Base-by-base conservation (phyloP, 192 early-diverging fungal genomes). In the Dispira parvispora region DNA sequence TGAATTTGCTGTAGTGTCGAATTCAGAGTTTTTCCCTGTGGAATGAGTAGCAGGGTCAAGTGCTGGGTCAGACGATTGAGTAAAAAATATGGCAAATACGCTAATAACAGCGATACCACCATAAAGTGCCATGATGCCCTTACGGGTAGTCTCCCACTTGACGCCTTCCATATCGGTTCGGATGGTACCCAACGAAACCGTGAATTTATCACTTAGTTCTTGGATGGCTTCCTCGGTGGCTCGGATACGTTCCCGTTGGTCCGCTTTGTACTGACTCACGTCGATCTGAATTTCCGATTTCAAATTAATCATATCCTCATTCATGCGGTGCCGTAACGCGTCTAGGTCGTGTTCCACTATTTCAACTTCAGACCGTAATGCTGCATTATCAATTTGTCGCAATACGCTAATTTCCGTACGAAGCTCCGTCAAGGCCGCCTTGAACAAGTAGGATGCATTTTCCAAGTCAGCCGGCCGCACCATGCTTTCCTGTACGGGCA, bases 251-350 rank as follows among this genome's bases (percentile, higher is more conserved):
- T 88, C 87, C 23, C 82, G 74, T 10, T 80, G 80, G 45, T 96
- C 93, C 47, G 87, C 80, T 66, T 88, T 89, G 65, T 88, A 85
- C 66, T 87, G 88, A 70, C 90, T 96, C 70, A 96, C 71, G 66
- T 96, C 93, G 62, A 96, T 83, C 23, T 84, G 76, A 47, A 96
- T 84, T n/a, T 92, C 89, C 14, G 83, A 78, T 64, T 88, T 88
- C 70, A 94, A 68, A 32, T 79, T 80, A 6, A 81, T 78, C 21
- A 89, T 76, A 47, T 87, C 80, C 52, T 96, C 93, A n/a, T 81
- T 75, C 43, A 88, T 72, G 43, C 78, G 78, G 52, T 87, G 87
- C 44, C 76, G 79, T 63, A 92, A 62, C 0, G 81, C 78, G 60
- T 92, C 89, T 21, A 92, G 80, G 57, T 90, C 89, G 50, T 91